Percentiles rank a stretch among this genome's conserved stretches.
Conservation (phyloP, 805 yeast genomes). For the Hanseniaspora meyeri region DNA sequence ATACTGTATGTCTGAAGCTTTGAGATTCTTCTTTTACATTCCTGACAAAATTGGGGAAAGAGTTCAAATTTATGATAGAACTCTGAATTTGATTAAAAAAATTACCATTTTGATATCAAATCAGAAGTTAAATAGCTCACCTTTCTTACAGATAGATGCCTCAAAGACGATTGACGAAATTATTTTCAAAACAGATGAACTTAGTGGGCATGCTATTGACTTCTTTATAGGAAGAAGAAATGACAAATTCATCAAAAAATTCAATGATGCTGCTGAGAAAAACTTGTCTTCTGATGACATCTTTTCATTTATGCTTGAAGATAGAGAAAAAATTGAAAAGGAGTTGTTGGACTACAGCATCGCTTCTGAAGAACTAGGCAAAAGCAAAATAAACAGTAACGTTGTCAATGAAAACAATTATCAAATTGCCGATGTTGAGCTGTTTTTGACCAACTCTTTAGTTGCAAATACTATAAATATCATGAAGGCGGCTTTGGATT, state of each 20-base stretch:
- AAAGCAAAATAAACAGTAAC: background rate
- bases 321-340: background rate
- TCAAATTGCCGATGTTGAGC: background rate
- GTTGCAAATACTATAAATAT: background rate
- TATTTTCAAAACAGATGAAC: constrained; percentile 20
- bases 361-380: background rate
- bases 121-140: constrained; percentile 19
- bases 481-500: background rate
- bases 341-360: background rate
- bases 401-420: background rate
- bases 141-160: constrained; percentile 21
- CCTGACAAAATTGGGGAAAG: constrained; percentile 23
- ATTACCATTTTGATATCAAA: constrained; percentile 23
- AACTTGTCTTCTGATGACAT: background rate
- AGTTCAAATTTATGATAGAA: constrained; percentile 21
- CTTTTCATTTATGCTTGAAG: background rate
- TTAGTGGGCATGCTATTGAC: constrained; percentile 11
- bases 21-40: constrained; percentile 26
- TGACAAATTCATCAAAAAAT: background rate
- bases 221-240: constrained; percentile 4
- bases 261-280: background rate
- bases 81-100: constrained; percentile 26
- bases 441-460: background rate
- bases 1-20: constrained; percentile 29
- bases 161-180: constrained; percentile 22